Evolutionary conservation across 176 grass and related monocot species (phyloP).

Genomic region (Sorghum bicolor): DNA sequence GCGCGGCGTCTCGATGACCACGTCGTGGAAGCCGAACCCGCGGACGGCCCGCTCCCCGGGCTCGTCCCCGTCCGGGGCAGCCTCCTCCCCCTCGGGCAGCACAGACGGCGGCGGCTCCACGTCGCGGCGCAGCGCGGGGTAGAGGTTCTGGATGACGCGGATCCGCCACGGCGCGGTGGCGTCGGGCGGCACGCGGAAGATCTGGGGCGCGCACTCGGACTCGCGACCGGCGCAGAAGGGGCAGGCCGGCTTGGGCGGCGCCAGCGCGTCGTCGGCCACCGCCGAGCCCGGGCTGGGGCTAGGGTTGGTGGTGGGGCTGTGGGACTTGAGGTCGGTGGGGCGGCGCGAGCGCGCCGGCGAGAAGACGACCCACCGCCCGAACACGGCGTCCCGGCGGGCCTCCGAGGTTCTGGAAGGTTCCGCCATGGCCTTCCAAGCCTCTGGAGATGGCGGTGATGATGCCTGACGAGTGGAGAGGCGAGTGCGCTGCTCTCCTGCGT

Average conservation of each 20-base stretch:
- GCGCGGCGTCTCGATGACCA: constrained; percentile 90
- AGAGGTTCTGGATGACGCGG: constrained; percentile 94
- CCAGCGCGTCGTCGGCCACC: neutral
- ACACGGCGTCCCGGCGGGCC: constrained; percentile 64
- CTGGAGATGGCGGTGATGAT: neutral
- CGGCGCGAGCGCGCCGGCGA: constrained; percentile 82
- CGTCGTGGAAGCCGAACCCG: constrained; percentile 94
- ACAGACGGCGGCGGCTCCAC: constrained; percentile 37
- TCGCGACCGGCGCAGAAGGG: constrained; percentile 93
- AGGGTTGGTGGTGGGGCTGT: constrained; percentile 39
- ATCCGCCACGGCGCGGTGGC: constrained; percentile 55
- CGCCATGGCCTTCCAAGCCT: constrained; percentile 8
- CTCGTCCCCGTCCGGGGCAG: neutral
- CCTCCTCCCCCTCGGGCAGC: neutral
- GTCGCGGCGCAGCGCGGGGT: constrained; percentile 79
- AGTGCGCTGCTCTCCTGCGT: neutral
- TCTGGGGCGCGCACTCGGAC: constrained; percentile 86
- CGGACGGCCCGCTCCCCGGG: constrained; percentile 31
- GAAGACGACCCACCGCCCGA: constrained; percentile 80
- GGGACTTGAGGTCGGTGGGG: constrained; percentile 90
- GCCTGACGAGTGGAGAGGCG: neutral
- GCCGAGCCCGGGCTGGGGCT: neutral
- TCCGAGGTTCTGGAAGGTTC: constrained; percentile 53
- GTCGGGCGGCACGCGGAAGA: constrained; percentile 64
- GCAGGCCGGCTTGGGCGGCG: constrained; percentile 46